Evolutionary conservation across 1,139 yeast species (phyloP).

Genomic region (Insectozyma bohioensis): DNA sequence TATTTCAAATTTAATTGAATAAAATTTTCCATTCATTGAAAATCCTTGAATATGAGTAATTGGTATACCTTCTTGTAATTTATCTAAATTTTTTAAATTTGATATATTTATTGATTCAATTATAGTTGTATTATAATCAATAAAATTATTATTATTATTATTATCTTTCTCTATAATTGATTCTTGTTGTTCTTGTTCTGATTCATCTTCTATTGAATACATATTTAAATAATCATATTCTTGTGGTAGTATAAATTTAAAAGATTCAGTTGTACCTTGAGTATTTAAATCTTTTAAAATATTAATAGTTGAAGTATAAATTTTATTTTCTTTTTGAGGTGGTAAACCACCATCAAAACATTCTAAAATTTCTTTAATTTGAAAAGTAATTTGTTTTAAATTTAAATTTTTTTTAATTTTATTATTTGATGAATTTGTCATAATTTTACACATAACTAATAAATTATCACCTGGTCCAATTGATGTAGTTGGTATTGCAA

Average conservation of each 20-base stretch:
- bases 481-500: slow-evolving; percentile 45
- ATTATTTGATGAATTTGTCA: slow-evolving; percentile 36
- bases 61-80: slow-evolving; percentile 42
- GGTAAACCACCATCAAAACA: slow-evolving; percentile 52
- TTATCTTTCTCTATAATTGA: slow-evolving; percentile 7
- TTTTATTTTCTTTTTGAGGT: slow-evolving; percentile 31
- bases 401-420: slow-evolving; percentile 37
- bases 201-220: too few species aligned
- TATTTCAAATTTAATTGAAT: slow-evolving; percentile 53
- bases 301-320: slow-evolving; percentile 29
- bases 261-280: slow-evolving; percentile 29
- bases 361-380: slow-evolving; percentile 50
- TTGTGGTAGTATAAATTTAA: slow-evolving; percentile 35
- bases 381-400: slow-evolving; percentile 47
- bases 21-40: slow-evolving; percentile 52
- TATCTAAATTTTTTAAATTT: slow-evolving; percentile 17
- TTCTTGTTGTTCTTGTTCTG: slow-evolving; percentile 11
- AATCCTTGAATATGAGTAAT: slow-evolving; percentile 47
- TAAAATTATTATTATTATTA: background rate
- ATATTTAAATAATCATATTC: slow-evolving; percentile 37
- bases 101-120: slow-evolving; percentile 16
- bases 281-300: slow-evolving; percentile 29
- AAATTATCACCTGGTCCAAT: slow-evolving; percentile 53
- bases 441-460: slow-evolving; percentile 35
- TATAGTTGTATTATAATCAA: slow-evolving; percentile 11